Evolutionary conservation across 1,284 basidiomycete genomes (phyloP).

Genomic region (Tylopilus sp.): DNA sequence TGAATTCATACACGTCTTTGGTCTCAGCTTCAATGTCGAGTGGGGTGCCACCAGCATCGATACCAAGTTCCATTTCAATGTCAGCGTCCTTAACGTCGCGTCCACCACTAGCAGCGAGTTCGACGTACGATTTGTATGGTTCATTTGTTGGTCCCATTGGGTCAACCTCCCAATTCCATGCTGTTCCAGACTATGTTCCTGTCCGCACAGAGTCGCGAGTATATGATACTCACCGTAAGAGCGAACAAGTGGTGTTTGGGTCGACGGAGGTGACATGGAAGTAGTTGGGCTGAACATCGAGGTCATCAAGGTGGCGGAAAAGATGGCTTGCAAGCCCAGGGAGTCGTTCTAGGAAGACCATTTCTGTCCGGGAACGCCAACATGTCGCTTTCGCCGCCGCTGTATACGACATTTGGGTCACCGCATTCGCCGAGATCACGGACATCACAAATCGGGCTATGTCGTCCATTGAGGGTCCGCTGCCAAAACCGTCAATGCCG

Average conservation of each 20-base stretch:
- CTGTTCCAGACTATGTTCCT: slow-evolving; percentile 42
- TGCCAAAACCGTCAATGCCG: slow-evolving; percentile 22
- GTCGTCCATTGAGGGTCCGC: slow-evolving; percentile 22
- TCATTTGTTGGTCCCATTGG: slow-evolving; percentile 35
- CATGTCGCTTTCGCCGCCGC: slow-evolving; percentile 53
- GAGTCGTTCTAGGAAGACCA: slow-evolving; percentile 12
- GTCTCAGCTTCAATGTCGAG: slow-evolving; percentile 15
- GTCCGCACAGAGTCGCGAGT: slow-evolving; percentile 44
- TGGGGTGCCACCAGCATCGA: slow-evolving; percentile 15
- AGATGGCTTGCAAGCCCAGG: slow-evolving; percentile 18
- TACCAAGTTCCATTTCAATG: slow-evolving; percentile 26
- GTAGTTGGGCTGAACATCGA: slow-evolving; percentile 22
- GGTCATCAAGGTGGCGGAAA: slow-evolving; percentile 35
- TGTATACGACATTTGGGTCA: slow-evolving; percentile 66
- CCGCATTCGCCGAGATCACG: slow-evolving; percentile 53
- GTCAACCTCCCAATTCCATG: slow-evolving; percentile 44
- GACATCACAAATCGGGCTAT: too few relatives aligned
- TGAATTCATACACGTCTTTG: slow-evolving; percentile 7
- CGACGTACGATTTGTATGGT: slow-evolving; percentile 17
- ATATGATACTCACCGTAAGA: slow-evolving; percentile 28
- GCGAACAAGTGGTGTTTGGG: slow-evolving; percentile 27
- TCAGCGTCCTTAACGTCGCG: slow-evolving; percentile 22
- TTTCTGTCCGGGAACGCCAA: slow-evolving; percentile 12
- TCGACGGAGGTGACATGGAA: slow-evolving; percentile 22
- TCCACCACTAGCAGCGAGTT: slow-evolving; percentile 21